These are phyloP conservation scores for Rubia tinctorum DNA, from an alignment of 305 asterid species.

Conservation along the genomic window DNA sequence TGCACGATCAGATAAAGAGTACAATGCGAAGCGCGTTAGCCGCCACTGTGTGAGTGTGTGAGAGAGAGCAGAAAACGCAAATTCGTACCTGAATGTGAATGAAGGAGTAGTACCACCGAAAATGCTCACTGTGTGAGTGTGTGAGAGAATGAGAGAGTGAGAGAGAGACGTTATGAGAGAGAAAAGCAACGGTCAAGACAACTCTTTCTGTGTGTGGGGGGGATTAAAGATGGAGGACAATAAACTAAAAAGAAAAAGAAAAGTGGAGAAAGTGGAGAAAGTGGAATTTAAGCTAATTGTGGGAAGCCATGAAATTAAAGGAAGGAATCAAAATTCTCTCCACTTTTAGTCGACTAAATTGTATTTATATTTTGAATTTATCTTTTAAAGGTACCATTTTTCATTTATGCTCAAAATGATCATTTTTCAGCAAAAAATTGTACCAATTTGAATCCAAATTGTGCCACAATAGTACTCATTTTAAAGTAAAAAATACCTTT, in stretches of 20 bases:
- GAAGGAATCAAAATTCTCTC: neutral
- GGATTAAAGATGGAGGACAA: neutral
- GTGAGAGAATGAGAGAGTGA: neutral
- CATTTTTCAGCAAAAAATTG: too few species aligned
- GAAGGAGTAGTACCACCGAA: neutral
- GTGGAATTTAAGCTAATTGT: constrained; percentile 4
- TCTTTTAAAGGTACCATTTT: too few species aligned
- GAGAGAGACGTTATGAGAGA: constrained; percentile 2
- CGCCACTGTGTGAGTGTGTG: neutral
- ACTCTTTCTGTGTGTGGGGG: neutral
- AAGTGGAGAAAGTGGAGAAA: neutral
- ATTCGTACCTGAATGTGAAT: constrained; percentile 7
- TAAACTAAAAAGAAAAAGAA: constrained; percentile 1
- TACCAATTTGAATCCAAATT: too few species aligned
- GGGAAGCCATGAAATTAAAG: constrained; percentile 6
- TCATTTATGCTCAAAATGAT: too few species aligned
- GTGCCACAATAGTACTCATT: too few species aligned
- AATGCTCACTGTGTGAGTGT: neutral
- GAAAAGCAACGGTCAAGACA: constrained; percentile 11
- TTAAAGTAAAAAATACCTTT: too few species aligned
- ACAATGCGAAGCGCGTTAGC: neutral
- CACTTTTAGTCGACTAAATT: too few species aligned
- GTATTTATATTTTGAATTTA: too few species aligned
- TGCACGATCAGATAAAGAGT: neutral
- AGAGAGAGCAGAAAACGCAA: neutral